A percentile compares a stretch with the other conserved stretches of the same genome.
These are phyloP conservation scores for Cyathus striatus DNA, from an alignment of 768 basidiomycete species.

Conservation along the genomic window DNA sequence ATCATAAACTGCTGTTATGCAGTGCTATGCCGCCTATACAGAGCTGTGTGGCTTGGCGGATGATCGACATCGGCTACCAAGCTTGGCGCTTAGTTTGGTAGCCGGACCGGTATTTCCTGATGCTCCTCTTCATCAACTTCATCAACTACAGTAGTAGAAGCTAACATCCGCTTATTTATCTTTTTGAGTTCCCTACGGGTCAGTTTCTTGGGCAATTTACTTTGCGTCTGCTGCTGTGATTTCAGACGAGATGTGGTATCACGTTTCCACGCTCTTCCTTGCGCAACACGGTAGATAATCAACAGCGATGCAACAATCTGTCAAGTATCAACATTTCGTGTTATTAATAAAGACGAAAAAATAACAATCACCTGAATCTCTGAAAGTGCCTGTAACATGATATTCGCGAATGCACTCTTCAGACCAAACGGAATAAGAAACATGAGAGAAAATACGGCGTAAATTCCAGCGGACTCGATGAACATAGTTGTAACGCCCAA, in stretches of 20 bases:
- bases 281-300: constrained; percentile 8
- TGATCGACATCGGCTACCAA: too few relatives aligned
- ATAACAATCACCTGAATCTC: constrained; percentile 11
- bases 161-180: too few relatives aligned
- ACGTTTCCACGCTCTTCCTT: constrained; percentile 9
- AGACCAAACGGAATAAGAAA: constrained; percentile 9
- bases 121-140: too few relatives aligned
- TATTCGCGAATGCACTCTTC: constrained; percentile 5
- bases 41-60: too few relatives aligned
- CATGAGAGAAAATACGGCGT: constrained; percentile 6
- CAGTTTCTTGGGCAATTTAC: too few relatives aligned
- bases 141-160: too few relatives aligned
- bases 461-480: constrained; percentile 11
- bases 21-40: too few relatives aligned
- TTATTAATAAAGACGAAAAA: not conserved
- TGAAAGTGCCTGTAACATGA: constrained; percentile 6
- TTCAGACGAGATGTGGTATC: not conserved
- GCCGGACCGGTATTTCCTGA: too few relatives aligned
- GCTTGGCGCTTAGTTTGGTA: too few relatives aligned
- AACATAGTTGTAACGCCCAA: constrained; percentile 11
- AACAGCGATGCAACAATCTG: constrained; percentile 10
- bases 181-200: too few relatives aligned
- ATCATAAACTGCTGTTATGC: too few relatives aligned
- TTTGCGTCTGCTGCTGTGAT: not conserved
- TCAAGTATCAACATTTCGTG: not conserved